Evolutionary conservation across 352 stramenopile species (phyloP).

Genomic region (Phytophthora meadii): DNA sequence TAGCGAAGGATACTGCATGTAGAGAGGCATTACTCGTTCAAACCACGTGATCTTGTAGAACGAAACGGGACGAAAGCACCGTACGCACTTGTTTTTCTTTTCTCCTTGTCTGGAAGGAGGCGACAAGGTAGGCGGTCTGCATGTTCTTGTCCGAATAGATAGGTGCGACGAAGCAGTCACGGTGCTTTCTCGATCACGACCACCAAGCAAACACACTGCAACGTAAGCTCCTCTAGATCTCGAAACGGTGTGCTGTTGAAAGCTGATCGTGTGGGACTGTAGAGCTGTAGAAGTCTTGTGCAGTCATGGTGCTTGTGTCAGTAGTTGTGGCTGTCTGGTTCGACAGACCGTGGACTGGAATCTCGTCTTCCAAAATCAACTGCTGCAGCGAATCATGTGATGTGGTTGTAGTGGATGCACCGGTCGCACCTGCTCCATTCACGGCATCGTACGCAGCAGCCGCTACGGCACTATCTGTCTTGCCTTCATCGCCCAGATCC

Average conservation of each 20-base stretch:
- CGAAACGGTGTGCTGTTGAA: conserved; percentile 53
- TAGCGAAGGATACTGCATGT: conserved; percentile 16
- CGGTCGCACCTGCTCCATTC: conserved; percentile 22
- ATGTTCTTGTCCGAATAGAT: conserved; percentile 43
- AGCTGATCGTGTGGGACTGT: conserved; percentile 53
- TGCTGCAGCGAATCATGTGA: conserved; percentile 42
- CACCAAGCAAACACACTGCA: conserved; percentile 17
- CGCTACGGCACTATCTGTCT: conserved; percentile 25
- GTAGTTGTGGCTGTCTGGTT: conserved; percentile 11
- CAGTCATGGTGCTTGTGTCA: conserved; percentile 50
- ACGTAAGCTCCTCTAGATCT: conserved; percentile 50
- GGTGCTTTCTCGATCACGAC: conserved; percentile 7
- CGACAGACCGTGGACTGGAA: conserved; percentile 33
- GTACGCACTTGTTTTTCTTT: conserved; percentile 28
- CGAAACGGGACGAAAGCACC: conserved; percentile 17
- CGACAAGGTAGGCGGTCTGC: conserved; percentile 4
- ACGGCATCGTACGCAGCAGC: conserved; percentile 26
- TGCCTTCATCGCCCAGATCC: conserved; percentile 30
- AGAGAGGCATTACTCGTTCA: conserved; percentile 15
- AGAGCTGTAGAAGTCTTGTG: conserved; percentile 64
- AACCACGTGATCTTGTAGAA: conserved; percentile 17
- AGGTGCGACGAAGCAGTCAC: conserved; percentile 24
- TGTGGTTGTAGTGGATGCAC: conserved; percentile 8
- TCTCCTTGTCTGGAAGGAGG: conserved; percentile 1
- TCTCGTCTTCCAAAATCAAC: conserved; percentile 48